phyloP scores from a whole-genome alignment of 176 grass and related monocot species.

The Carex cristatella region DNA sequence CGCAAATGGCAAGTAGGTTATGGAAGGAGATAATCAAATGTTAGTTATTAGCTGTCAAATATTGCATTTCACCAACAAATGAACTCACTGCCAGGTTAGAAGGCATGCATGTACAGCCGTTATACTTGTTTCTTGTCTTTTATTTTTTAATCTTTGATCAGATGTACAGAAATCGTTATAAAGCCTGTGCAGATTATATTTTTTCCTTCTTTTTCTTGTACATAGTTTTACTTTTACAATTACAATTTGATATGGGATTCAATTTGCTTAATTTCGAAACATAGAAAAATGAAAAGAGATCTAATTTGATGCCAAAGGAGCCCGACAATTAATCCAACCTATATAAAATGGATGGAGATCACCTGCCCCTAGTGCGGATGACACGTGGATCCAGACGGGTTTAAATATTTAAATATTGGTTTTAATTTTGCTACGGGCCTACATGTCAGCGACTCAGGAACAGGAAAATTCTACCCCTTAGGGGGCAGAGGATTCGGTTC shows the following conservation, averaged over 20 bases:
- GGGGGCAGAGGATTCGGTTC: too few species aligned
- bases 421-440: too few species aligned
- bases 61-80: neutral
- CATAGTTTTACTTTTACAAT: neutral
- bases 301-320: neutral
- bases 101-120: neutral
- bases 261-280: neutral
- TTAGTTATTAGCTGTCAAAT: neutral
- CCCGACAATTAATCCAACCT: neutral
- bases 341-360: neutral
- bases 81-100: neutral
- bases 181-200: neutral
- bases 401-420: too few species aligned
- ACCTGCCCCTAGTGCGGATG: too few species aligned
- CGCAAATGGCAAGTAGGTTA: constrained; percentile 9
- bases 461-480: too few species aligned
- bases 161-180: neutral
- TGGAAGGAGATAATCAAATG: neutral
- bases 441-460: too few species aligned
- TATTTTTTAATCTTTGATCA: neutral
- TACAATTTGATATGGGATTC: neutral
- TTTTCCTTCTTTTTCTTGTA: neutral
- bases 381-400: too few species aligned
- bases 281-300: neutral
- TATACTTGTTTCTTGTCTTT: neutral